Base-by-base conservation (phyloP, 495 filamentous ascomycete species). In the Podospora comata region DNA sequence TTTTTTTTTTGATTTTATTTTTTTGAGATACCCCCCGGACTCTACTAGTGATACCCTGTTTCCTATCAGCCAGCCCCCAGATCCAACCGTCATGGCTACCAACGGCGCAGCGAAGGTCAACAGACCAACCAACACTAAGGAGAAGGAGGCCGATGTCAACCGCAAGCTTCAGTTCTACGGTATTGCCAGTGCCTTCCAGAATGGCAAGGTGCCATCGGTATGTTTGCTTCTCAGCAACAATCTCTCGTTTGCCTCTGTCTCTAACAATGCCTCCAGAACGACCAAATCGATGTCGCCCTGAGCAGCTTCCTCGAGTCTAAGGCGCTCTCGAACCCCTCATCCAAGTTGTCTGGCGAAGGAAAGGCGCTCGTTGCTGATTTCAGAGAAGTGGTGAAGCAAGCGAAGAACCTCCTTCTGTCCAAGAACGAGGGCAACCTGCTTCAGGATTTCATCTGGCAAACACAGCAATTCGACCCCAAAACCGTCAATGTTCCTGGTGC, bases 381-480 rank as follows among this genome's bases (percentile, higher is more conserved):
- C 64, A 85, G 86, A 34, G 84, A 92, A 69, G 92, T 97, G 59
- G 91, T 99, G 62, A 89, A 93, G 67, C 87, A 97, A 74, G 91
- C 95, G 16, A 97, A 97, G 80, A 77, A 88, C 48, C 82, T 98
- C 15, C 84, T 98, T n/a, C 83, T 99, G 44, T 90, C 88, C 77
- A 99, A 99, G 87, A 99, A 99, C 74, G 86, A 97, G 34, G 95
- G 94, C 70, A 92, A 99, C 72, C 80, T 97, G 28, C 79, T 99
- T 11, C 95, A 99, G 72, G 96, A 98, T 68, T 98, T 98, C 78
- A 92, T 97, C 82, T 99, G 90, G 89, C 89, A 96, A 73, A 92
- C 94, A 1, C 86, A 92, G 75, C 86, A 91, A 53, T 87, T 97
- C 53, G 82, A 85, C 69, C 79, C 84, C n/a, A 89, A 83, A 64